phyloP scores from a whole-genome alignment of 2,329 filamentous ascomycete genomes.

The Magnaporthiopsis rhizophila region DNA sequence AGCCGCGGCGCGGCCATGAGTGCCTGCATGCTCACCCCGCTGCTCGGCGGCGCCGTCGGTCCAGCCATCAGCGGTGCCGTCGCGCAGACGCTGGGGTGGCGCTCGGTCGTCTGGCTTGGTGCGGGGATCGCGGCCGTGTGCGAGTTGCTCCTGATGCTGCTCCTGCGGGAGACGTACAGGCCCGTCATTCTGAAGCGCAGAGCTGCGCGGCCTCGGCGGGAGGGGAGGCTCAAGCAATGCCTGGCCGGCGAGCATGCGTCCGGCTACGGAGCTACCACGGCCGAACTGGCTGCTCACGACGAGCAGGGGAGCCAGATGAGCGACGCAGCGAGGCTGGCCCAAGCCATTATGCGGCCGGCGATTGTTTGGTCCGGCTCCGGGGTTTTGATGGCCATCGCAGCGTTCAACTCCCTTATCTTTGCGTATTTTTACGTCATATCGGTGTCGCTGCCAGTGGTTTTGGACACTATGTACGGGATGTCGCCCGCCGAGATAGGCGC shows the following conservation, averaged over 20 bases:
- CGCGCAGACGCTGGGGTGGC: constrained; percentile 24
- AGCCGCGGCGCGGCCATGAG: constrained; percentile 47
- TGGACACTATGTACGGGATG: constrained; percentile 38
- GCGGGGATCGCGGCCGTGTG: constrained; percentile 15
- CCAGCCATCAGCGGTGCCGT: constrained; percentile 25
- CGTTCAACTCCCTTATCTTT: constrained; percentile 41
- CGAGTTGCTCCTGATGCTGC: constrained; percentile 17
- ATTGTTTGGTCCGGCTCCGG: constrained; percentile 38
- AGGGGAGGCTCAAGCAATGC: neutral
- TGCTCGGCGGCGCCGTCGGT: constrained; percentile 23
- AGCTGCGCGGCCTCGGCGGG: too few species aligned
- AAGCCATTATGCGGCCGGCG: constrained; percentile 37
- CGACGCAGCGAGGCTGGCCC: constrained; percentile 21
- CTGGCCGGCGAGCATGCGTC: neutral
- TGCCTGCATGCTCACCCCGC: constrained; percentile 18
- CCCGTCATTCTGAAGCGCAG: constrained; percentile 34
- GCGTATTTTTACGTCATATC: constrained; percentile 46
- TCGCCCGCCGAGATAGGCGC: constrained; percentile 43
- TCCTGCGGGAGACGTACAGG: constrained; percentile 27
- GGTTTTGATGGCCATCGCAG: constrained; percentile 32
- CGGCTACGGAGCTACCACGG: neutral
- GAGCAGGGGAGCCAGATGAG: constrained; percentile 35
- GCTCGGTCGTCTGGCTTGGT: constrained; percentile 24
- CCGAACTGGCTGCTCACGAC: constrained; percentile 29
- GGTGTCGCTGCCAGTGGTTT: constrained; percentile 43